Evolutionary conservation across 495 filamentous ascomycete species (phyloP), one percentile per base, ranked within the genome.

Genomic region (Cercophora sp.): DNA sequence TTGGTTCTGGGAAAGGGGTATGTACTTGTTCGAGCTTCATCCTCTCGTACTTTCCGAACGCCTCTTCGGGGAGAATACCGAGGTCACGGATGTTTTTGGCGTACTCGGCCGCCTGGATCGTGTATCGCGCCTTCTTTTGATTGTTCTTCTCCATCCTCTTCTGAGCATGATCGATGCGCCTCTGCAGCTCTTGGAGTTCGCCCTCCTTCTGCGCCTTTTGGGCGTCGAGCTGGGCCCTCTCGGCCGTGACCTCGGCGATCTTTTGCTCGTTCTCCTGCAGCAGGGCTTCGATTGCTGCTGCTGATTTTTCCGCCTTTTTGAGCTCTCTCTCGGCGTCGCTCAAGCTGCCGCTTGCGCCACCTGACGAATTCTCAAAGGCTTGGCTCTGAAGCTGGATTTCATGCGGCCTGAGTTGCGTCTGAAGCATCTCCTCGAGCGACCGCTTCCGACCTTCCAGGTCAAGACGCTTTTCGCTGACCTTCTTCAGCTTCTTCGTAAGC

Each of bases 71-170:
- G 11, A 99, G 78, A 22, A 93, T 90, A 59, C 93, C 93, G 6
- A 99, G 76, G 57, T 96, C 89, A 48, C 91, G 84, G 56, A 99
- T 96, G 49, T 92, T 93, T 56, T 86, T 83, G 34, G 82, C 81
- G 55, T 87, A 88, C 61, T 96, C 92, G 2, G 81, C 78, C 5
- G 85, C 85, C 62, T 88, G 85, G 57, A 86, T 80, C 20, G 79
- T 82, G 34, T 96, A 75, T 0, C 89, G 74, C 3, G 89, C 85
- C 61, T 87, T 88, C 71, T 90, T 92, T 48, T 88, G 84, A 69
- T 93, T 88, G 60, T 84, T 89, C 72, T 89, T 93, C 64, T 96
- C 92, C 79, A 96, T 88, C 43, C 81, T 80, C 64, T 95, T 93
- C 69, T 96, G 89, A 48, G 91, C 79, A 51, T 87, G 88, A 62